These are phyloP conservation scores for Globisporangium canariense DNA, from an alignment of 352 stramenopile genomes.

Conservation along the genomic window DNA sequence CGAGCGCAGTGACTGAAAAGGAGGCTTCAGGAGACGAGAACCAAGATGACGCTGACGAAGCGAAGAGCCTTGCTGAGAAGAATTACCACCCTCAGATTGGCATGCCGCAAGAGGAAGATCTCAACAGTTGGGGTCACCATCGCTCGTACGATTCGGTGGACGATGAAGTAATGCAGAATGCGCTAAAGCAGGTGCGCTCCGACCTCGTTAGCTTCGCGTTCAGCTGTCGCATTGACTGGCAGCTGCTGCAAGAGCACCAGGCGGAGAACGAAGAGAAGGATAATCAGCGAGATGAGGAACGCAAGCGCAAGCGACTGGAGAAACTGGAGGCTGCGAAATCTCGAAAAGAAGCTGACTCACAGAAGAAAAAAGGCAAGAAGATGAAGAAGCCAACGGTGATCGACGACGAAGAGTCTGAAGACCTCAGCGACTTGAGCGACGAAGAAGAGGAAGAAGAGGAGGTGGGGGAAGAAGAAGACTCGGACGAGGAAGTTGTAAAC, in stretches of 20 bases:
- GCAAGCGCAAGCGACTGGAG: constrained; percentile 66
- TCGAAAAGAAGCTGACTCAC: constrained; percentile 18
- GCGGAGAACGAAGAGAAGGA: constrained; percentile 76
- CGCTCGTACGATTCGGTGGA: constrained; percentile 94
- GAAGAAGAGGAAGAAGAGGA: constrained; percentile 29
- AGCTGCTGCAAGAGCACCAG: constrained; percentile 89
- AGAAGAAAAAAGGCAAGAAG: constrained; percentile 22
- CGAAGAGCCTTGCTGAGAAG: constrained; percentile 27
- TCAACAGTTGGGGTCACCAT: constrained; percentile 98
- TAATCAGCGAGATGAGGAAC: constrained; percentile 64
- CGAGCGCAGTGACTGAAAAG: constrained; percentile 14
- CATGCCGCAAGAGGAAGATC: constrained; percentile 97
- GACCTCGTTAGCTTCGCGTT: constrained; percentile 93
- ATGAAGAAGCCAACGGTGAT: constrained; percentile 37
- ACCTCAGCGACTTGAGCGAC: constrained; percentile 28
- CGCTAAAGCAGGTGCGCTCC: constrained; percentile 49
- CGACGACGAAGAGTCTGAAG: constrained; percentile 50
- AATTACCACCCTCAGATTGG: constrained; percentile 80
- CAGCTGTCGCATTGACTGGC: constrained; percentile 94
- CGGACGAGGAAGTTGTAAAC: not conserved
- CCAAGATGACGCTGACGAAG: constrained; percentile 15
- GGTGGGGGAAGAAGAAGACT: constrained; percentile 16
- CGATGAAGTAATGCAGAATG: constrained; percentile 95
- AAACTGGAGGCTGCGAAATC: constrained; percentile 51
- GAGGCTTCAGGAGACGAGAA: constrained; percentile 17